Evolutionary conservation across 306 rosid species (phyloP), one percentile per base, ranked within the genome.

Genomic region (Oxytropis ochrocephala): DNA sequence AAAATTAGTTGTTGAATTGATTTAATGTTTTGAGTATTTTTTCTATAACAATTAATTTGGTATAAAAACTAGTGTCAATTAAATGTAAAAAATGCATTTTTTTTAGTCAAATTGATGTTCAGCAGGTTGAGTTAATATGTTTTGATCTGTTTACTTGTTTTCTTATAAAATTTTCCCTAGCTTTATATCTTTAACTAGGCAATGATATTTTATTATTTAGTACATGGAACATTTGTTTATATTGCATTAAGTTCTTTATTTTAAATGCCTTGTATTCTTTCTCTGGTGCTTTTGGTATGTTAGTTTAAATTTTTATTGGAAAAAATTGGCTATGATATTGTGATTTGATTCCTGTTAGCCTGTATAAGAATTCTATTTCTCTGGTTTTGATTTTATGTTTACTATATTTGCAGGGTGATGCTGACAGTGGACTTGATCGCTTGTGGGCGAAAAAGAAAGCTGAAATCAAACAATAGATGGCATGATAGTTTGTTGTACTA

Each of bases 371-470:
- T 24, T 69, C 17, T 42, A 36, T 60, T 52, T 73, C 41, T 29
- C 12, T 12, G 4, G 19, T 69, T 8, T 0, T 56, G 14, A 49
- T 43, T 32, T 51, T 1, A 6, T 67, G 54, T 55, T 11, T 10
- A 48, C 2, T 1, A 17, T 18, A 39, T 59, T 66, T 52, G 0
- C 72, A 83, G 82, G 87, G 87, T 3, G 92, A 87, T 67, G 92
- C 86, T 0, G 92, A 87, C 73, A 78, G 92, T 64, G 93, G 80
- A 11, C 29, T 85, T 16, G 93, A 87, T 43, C 79, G 93, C 13
- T 62, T 82, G 46, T 87, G 86, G 89, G 80, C 64, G 70, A 87
- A 82, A 62, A 87, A 87, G 82, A 87, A 76, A 55, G 72, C 2
- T 1, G 89, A 85, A 70, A 54, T 24, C 8, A 79, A 79, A 43